phyloP scores from a whole-genome alignment of 257 asterid species.

The Fraxinus excelsior region DNA sequence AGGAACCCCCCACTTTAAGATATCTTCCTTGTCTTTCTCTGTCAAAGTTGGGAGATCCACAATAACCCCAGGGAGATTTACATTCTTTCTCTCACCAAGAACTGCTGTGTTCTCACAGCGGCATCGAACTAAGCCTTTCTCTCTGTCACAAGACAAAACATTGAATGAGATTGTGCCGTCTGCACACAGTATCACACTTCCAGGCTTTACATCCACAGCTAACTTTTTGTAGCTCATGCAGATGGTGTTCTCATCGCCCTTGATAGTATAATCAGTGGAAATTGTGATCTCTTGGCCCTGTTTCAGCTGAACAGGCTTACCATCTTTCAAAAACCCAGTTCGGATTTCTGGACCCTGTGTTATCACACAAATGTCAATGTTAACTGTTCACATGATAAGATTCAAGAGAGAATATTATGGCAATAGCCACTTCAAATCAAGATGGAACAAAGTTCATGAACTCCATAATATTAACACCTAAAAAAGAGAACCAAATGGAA shows the following conservation, averaged over 20 bases:
- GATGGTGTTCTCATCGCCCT: conserved; percentile 60
- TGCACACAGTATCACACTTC: conserved; percentile 62
- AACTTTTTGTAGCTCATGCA: conserved; percentile 76
- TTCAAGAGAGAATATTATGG: background rate
- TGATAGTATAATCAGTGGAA: conserved; percentile 60
- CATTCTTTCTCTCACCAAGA: conserved; percentile 74
- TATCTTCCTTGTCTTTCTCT: conserved; percentile 74
- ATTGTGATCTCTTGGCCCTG: conserved; percentile 67
- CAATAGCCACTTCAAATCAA: background rate
- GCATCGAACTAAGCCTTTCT: conserved; percentile 53
- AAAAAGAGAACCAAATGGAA: background rate
- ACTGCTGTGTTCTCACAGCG: conserved; percentile 71
- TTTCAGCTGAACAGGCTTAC: conserved; percentile 58
- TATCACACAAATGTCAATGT: conserved; percentile 4
- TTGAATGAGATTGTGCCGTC: conserved; percentile 69
- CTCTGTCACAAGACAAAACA: conserved; percentile 52
- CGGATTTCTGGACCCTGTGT: conserved; percentile 73
- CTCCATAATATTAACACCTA: background rate
- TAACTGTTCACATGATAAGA: conserved; percentile 7
- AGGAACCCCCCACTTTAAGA: conserved; percentile 70
- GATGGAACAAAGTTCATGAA: background rate
- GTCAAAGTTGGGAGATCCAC: conserved; percentile 77
- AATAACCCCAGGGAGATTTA: conserved; percentile 71
- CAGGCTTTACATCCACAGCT: conserved; percentile 57
- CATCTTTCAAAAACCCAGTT: conserved; percentile 66